Percentiles rank a stretch among this genome's conserved stretches.
Evolutionary conservation across 805 yeast species (phyloP).

Genomic region (Phaffomyces thermotolerans): DNA sequence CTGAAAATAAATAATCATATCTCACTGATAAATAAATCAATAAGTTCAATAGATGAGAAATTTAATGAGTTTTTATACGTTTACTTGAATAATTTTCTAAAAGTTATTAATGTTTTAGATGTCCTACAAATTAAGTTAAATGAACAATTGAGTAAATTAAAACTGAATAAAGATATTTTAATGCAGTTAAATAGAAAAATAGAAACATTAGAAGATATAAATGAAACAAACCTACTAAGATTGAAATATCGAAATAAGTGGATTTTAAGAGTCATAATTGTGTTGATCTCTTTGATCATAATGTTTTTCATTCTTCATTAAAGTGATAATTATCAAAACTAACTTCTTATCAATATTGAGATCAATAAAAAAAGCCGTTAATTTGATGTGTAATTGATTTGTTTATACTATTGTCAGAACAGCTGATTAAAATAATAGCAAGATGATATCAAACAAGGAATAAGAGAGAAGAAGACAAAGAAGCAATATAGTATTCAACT

Average conservation of each 20-base stretch:
- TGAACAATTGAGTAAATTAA: background rate
- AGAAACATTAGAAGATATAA: background rate
- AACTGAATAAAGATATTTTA: background rate
- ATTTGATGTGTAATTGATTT: no score
- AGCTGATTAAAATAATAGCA: no score
- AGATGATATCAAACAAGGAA: no score
- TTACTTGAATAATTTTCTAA: conserved; percentile 1
- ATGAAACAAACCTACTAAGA: background rate
- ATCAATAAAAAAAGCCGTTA: no score
- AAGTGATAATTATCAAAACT: no score
- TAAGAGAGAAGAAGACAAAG: no score
- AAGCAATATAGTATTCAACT: no score
- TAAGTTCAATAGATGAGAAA: background rate
- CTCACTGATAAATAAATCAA: background rate
- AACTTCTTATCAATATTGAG: no score
- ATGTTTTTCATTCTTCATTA: background rate
- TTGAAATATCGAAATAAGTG: background rate
- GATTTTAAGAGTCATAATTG: background rate
- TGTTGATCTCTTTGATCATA: background rate
- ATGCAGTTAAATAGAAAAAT: background rate
- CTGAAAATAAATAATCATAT: background rate
- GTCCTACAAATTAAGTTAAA: conserved; percentile 1
- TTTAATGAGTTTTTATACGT: conserved; percentile 1
- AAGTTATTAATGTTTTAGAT: conserved; percentile 1
- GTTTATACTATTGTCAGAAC: no score